Evolutionary conservation across 768 basidiomycete species (phyloP), one percentile per base, ranked within the genome.

Genomic region (Mycena chlorophos): DNA sequence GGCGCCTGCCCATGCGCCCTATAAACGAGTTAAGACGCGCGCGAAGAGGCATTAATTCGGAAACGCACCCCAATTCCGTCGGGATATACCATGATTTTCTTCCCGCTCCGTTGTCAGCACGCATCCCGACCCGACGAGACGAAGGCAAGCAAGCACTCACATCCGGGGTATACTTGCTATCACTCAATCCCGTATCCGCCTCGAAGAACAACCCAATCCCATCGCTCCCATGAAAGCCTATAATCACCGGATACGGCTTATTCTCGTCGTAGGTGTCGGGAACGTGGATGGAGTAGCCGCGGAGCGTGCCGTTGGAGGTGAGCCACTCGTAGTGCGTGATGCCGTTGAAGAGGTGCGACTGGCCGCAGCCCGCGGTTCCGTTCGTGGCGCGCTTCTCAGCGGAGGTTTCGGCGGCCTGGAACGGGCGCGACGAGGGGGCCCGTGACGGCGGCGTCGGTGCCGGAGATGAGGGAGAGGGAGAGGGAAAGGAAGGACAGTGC

Each of bases 1-100:
- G 14, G 54, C 51, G 1, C 58, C 58, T 14, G 58, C 58, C 58
- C 54, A 56, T 13, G 53, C 53, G n/a, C 57, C 53, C 49, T 58
- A 38, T 19, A 16, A 27, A 17, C 10, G 6, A n/a, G 5, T 8
- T n/a, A 25, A 22, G 49, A 20, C 17, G 19, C 13, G 22, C 23
- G 34, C 5, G n/a, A 31, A n/a, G 13, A 0, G 50, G n/a, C 10
- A 20, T 4, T 26, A 17, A 1, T 19, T 5, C 19, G 26, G 20
- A 23, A 13, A 29, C 57, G 22, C 30, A 52, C 52, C 6, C 52
- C 53, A 49, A 58, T n/a, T 17, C 57, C 57, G 20, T 51, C 51
- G 6, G 57, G 57, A 23, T 58, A 58, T 10, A 58, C 48, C 52
- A 58, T 58, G 31, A 58, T 58, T 49, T 54, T 58, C 49, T 58